Evolutionary conservation across 495 filamentous ascomycete species (phyloP).

Genomic region (Xylaria flabelliformis): DNA sequence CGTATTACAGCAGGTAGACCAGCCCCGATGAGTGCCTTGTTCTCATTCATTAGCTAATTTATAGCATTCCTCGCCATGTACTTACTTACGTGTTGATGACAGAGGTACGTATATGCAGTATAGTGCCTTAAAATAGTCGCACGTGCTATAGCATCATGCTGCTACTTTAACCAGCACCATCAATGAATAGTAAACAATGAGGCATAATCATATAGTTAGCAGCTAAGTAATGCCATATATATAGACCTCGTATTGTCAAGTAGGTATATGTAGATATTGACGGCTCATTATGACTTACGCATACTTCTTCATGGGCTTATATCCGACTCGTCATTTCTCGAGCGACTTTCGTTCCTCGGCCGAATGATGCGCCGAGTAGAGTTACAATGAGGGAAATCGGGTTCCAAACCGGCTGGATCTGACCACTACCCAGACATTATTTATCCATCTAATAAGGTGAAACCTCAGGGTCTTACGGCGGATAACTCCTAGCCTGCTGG

Average conservation of each 20-base stretch:
- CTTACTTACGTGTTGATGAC: background rate
- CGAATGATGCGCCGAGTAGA: slow-evolving; percentile 5
- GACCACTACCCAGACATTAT: background rate
- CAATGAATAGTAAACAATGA: background rate
- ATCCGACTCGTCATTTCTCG: background rate
- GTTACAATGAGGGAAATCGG: background rate
- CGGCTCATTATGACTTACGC: background rate
- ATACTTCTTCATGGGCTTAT: background rate
- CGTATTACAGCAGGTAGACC: slow-evolving; percentile 1
- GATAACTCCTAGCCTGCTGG: background rate
- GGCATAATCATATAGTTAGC: background rate
- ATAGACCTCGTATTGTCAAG: background rate
- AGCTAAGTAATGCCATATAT: slow-evolving; percentile 1
- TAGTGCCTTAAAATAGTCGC: slow-evolving; percentile 1
- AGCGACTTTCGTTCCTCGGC: slow-evolving; percentile 7
- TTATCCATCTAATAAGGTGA: slow-evolving; percentile 15
- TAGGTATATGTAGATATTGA: background rate
- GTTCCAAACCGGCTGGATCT: background rate
- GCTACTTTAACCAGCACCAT: background rate
- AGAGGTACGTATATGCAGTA: background rate
- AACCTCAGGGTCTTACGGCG: slow-evolving; percentile 12
- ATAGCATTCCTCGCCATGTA: background rate
- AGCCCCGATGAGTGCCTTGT: background rate
- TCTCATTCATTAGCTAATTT: slow-evolving; percentile 17
- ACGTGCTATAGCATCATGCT: slow-evolving; percentile 1